These are phyloP conservation scores for Diutina scorzettiae DNA, from an alignment of 1,139 yeast genomes.

Conservation along the genomic window DNA sequence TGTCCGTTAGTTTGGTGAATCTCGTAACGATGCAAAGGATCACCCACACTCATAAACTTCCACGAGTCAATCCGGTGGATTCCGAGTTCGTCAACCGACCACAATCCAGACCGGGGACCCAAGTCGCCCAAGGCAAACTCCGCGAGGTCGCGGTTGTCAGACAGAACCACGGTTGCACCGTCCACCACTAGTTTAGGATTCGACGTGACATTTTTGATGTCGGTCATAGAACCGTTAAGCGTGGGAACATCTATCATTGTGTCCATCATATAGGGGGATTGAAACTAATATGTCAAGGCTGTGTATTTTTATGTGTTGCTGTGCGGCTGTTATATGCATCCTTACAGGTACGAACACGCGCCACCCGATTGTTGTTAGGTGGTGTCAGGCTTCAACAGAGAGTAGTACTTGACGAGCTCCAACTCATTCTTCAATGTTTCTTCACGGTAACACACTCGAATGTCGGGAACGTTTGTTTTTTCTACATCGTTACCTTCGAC, in stretches of 20 bases:
- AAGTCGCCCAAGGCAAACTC: not conserved
- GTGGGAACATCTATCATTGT: not conserved
- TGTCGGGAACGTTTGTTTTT: conserved; percentile 89
- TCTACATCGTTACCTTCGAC: conserved; percentile 77
- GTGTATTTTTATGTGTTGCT: no score
- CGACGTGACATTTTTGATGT: not conserved
- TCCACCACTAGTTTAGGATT: not conserved
- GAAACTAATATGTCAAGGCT: no score
- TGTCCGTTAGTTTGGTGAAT: not conserved
- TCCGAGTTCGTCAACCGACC: not conserved
- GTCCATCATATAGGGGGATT: no score
- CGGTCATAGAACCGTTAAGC: not conserved
- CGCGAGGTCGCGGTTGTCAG: not conserved
- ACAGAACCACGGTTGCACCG: not conserved
- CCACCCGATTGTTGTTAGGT: no score
- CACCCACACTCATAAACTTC: conserved; percentile 4
- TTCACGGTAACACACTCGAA: conserved; percentile 68
- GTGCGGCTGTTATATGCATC: no score
- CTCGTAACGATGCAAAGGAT: conserved; percentile 3
- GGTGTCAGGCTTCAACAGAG: conserved; percentile 1
- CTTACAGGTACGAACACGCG: no score
- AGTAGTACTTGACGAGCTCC: conserved; percentile 57
- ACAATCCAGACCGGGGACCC: not conserved
- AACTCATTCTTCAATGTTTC: conserved; percentile 74
- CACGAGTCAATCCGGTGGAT: not conserved